Evolutionary conservation across 2,329 filamentous ascomycete species (phyloP), one percentile per base, ranked within the genome.

Genomic region (Pezicula carpinea): DNA sequence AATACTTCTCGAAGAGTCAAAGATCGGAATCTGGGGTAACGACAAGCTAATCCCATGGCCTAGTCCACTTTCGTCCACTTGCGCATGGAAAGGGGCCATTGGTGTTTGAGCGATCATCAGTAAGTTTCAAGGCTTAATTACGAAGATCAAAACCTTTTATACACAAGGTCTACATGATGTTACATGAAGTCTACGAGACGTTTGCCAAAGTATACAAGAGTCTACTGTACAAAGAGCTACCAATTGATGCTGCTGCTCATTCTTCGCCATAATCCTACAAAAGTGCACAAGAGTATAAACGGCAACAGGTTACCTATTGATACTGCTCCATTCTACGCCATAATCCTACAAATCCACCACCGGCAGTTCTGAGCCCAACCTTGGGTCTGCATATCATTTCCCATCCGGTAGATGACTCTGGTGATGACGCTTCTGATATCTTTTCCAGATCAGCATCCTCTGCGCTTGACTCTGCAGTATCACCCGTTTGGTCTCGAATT

Each of bases 341-440:
- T 26, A 77, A 55, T 2, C 69, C 75, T 42, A 78, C 61, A 53
- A 79, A 78, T 3, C 74, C 75, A 36, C 75, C 75, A 11, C 73
- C 75, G 6, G 67, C 59, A 34, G 73, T 66, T 41, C 66, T 63
- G 7, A 65, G 53, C 7, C 74, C 74, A 44, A 75, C 73, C 52
- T 73, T 75, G 2, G 75, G 75, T 46, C 75, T 66, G 51, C 75
- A 77, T n/a, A 79, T 65, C 54, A 76, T 67, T 32, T 72, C 69
- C 50, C 62, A 66, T 21, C 39, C 32, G 7, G 13, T n/a, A 15
- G 35, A 15, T 11, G 14, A 39, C 38, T 46, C 39, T 3, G 14
- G 17, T 15, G 29, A 14, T 10, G 22, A n/a, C 44, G n/a, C 39
- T 21, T 33, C 33, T 21, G 22, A 15, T 46, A 7, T 29, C n/a